Evolutionary conservation across 2,329 filamentous ascomycete species (phyloP).

Genomic region (Alternaria hordeiaustralica): DNA sequence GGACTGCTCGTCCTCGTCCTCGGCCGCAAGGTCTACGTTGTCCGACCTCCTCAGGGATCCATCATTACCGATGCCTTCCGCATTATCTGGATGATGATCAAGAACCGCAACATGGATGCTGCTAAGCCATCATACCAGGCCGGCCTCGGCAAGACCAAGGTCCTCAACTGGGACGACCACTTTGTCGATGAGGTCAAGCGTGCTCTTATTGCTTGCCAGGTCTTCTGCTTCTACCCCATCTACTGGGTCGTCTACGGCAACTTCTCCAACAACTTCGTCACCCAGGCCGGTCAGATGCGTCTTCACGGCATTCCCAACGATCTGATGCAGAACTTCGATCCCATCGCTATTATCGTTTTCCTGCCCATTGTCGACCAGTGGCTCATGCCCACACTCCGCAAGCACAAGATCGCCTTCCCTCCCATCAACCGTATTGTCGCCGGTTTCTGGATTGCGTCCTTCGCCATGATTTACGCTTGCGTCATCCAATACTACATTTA

Average conservation of each 20-base stretch:
- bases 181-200: conserved; percentile 78
- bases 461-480: conserved; percentile 62
- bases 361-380: conserved; percentile 53
- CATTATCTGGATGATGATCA: conserved; percentile 64
- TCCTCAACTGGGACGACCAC: conserved; percentile 68
- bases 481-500: conserved; percentile 67
- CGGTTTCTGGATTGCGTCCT: conserved; percentile 59
- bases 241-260: conserved; percentile 55
- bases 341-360: conserved; percentile 56
- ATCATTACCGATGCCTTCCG: conserved; percentile 60
- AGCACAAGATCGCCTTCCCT: conserved; percentile 50
- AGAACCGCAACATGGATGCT: conserved; percentile 63
- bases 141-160: conserved; percentile 55
- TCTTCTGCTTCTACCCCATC: conserved; percentile 62
- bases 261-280: conserved; percentile 55
- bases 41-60: conserved; percentile 48
- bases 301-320: conserved; percentile 57
- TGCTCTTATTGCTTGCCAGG: conserved; percentile 69
- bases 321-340: conserved; percentile 57
- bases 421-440: conserved; percentile 63
- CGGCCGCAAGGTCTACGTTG: conserved; percentile 47
- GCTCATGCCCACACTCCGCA: conserved; percentile 53
- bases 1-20: conserved; percentile 62
- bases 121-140: conserved; percentile 71
- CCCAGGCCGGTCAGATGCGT: conserved; percentile 53